Base-by-base conservation (phyloP, 2,329 filamentous ascomycete species). In the Fusarium sp. region DNA sequence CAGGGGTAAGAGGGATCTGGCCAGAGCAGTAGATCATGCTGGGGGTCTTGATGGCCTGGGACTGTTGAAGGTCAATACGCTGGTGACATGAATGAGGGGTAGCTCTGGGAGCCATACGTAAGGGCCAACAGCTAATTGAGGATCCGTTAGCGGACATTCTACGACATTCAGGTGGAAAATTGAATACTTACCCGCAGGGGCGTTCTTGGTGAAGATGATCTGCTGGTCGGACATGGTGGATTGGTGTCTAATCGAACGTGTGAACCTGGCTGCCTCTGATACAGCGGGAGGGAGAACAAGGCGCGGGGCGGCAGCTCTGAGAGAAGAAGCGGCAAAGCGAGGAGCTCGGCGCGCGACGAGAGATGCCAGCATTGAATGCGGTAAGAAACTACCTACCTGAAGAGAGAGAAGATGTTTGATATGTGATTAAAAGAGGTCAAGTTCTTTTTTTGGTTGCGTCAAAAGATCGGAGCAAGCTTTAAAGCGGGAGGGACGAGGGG, bases 1-100 rank as follows among this genome's bases (percentile, higher is more conserved):
- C 82, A 67, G 87, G 83, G 72, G 89, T 89, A 72, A 88, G 85
- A 69, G 94, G 95, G 81, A 97, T 95, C 84, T 94, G 90, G 66
- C 90, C 90, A 14, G 90, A 92, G 85, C 89, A 90, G 86, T 91
- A 92, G 84, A 92, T 91, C 80, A 89, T 88, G 63, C 85, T 86
- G 25, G 90, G 86, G 69, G 90, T 92, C 85, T 91, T 91, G 84
- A 92, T 89, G 79, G 90, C 90, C 81, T 92, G 90, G 73, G 90
- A 91, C 90, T 91, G 76, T 69, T 61, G 45, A 70, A 58, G 30
- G 70, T 77, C 59, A 78, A 73, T 63, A 60, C 20, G 30, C 38
- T 33, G 56, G 10, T 61, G 4, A 7, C 37, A 52, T 65, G 47
- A 72, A 58, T 66, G 66, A 68, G 63, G 57, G 64, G 65, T 74